Percentiles rank a stretch among this genome's conserved stretches.
Conservation (phyloP, 371 early-diverging fungal genomes). For the Mucor piriformis region DNA sequence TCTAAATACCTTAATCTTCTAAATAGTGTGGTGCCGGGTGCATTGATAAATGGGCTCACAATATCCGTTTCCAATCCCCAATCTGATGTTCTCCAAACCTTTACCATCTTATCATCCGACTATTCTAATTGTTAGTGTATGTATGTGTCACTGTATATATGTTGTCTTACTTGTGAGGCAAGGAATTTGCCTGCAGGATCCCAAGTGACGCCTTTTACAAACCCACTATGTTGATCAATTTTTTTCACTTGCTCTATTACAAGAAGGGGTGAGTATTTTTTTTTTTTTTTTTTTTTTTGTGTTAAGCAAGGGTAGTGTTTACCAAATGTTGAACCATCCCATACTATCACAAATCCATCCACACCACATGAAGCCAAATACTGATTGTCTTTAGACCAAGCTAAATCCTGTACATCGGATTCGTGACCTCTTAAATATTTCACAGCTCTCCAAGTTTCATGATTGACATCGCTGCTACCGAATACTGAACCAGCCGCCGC, state of each 20-base stretch:
- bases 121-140: conserved; percentile 24
- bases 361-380: conserved; percentile 92
- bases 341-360: conserved; percentile 83
- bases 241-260: conserved; percentile 59
- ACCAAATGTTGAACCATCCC: conserved; percentile 86
- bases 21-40: conserved; percentile 86
- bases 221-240: conserved; percentile 79
- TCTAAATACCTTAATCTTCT: conserved; percentile 78
- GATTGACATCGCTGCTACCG: conserved; percentile 61
- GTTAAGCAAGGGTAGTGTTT: conserved; percentile 8
- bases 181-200: conserved; percentile 95
- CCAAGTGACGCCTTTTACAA: conserved; percentile 96
- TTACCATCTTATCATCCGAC: conserved; percentile 91
- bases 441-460: conserved; percentile 80
- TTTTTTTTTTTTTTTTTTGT: too few relatives aligned
- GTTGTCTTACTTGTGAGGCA: conserved; percentile 78
- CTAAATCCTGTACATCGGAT: conserved; percentile 93
- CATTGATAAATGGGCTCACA: conserved; percentile 74
- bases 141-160: neutral
- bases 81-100: conserved; percentile 86
- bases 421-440: conserved; percentile 89
- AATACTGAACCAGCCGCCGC: conserved; percentile 50
- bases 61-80: conserved; percentile 82
- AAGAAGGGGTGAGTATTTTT: neutral
- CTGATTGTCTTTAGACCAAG: conserved; percentile 90